Evolutionary conservation across 805 yeast species (phyloP), one percentile per base, ranked within the genome.

Genomic region (Cyberlindnera amylophila): DNA sequence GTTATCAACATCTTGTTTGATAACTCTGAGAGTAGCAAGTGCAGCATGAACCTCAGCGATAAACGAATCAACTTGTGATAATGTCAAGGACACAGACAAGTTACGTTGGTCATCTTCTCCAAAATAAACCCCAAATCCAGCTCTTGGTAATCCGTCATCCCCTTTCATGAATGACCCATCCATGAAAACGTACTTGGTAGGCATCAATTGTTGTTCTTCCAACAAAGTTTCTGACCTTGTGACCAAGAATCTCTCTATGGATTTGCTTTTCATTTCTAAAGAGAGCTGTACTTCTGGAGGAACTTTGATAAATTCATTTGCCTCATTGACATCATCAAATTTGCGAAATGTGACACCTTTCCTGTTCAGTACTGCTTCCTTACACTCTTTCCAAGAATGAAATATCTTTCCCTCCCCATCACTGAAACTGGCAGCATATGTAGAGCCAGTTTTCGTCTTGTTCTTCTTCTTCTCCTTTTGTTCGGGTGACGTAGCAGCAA

Each of bases 21-120:
- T 68, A 6, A 55, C 50, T 3, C 57, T 55, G 41, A 84, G 57
- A 0, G 93, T 93, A 24, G 68, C 67, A 4, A 63, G 54, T 15
- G 85, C 70, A 0, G 95, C 96, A 12, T 65, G 59, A 10, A 89
- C 71, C 62, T 90, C 97, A 1, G 95, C 93, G 29, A 86, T 64
- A 50, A 86, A 89, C 53, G 87, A 89, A 1, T 96, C 86, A 27
- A 83, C 87, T 3, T 53, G 54, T 4, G 28, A 16, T 3, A 57
- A 60, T 1, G 66, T 70, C 21, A 86, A 64, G 0, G 82, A 75
- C 8, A 68, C 75, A 0, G 82, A 69, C 10, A 70, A 63, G 57
- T 84, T 85, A 32, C 84, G 59, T 1, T 69, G 45, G 53, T 81
- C 83, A 29, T 60, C 54, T 0, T 53, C 64, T 0, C 87, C 90